These are phyloP conservation scores for Scheffersomyces lignicola DNA, from an alignment of 1,139 yeast genomes.

Conservation along the genomic window DNA sequence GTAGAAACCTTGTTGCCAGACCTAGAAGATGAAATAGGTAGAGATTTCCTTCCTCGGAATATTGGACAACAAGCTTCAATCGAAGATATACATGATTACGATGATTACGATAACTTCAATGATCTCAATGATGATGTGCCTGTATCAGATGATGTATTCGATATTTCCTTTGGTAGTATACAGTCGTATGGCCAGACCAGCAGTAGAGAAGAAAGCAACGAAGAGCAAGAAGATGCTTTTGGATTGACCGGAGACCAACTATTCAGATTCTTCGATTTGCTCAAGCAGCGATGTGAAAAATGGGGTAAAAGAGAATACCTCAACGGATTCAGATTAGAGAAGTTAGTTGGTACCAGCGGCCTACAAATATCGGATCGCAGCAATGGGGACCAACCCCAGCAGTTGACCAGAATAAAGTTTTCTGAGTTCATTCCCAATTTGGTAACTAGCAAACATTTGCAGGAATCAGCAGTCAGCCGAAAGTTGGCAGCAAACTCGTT, in stretches of 20 bases:
- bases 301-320: not conserved
- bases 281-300: constrained; percentile 1
- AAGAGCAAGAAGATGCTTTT: constrained; percentile 12
- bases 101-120: not conserved
- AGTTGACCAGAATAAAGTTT: constrained; percentile 10
- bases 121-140: constrained; percentile 2
- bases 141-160: constrained; percentile 12
- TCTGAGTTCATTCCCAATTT: constrained; percentile 19
- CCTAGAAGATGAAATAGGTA: constrained; percentile 17
- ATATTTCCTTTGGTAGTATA: constrained; percentile 16
- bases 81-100: constrained; percentile 1
- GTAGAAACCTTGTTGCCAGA: constrained; percentile 6
- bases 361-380: not conserved
- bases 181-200: constrained; percentile 5
- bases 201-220: constrained; percentile 1
- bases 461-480: constrained; percentile 18
- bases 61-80: not conserved
- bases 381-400: not conserved
- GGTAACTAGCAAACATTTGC: constrained; percentile 4
- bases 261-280: not conserved
- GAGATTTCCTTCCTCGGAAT: constrained; percentile 10
- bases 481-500: constrained; percentile 40
- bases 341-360: not conserved
- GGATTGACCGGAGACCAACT: not conserved
- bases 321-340: not conserved